phyloP scores from a whole-genome alignment of 352 stramenopile genomes.

The Stramenopiles sp. region DNA sequence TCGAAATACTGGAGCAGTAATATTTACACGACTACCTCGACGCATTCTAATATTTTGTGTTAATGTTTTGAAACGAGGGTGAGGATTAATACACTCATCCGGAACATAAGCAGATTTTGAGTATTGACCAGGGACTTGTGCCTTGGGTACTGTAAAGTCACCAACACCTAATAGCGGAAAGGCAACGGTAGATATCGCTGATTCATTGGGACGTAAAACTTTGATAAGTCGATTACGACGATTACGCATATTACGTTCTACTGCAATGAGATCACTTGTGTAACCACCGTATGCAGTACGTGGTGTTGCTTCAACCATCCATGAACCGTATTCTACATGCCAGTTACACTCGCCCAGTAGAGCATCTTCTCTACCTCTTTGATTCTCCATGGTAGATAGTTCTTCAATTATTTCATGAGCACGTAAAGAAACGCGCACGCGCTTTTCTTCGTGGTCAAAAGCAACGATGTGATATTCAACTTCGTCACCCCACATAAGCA shows the following conservation, averaged over 20 bases:
- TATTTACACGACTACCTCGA: constrained; percentile 42
- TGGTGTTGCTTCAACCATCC: constrained; percentile 96
- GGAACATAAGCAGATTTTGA: constrained; percentile 79
- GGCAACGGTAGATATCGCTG: constrained; percentile 42
- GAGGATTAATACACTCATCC: constrained; percentile 88
- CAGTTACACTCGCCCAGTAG: constrained; percentile 60
- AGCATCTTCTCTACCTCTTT: constrained; percentile 27
- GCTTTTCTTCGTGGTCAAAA: constrained; percentile 15
- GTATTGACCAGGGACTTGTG: constrained; percentile 24
- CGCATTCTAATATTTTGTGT: constrained; percentile 90
- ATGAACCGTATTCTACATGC: constrained; percentile 93
- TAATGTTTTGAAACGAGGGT: constrained; percentile 85
- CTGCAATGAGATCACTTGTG: constrained; percentile 57
- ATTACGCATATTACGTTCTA: constrained; percentile 89
- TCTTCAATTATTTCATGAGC: constrained; percentile 3
- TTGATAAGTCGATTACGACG: constrained; percentile 63
- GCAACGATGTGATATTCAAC: constrained; percentile 23
- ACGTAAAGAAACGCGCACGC: background rate
- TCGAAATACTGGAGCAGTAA: constrained; percentile 37
- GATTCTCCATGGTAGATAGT: constrained; percentile 6
- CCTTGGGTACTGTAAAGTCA: constrained; percentile 23
- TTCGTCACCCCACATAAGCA: constrained; percentile 83
- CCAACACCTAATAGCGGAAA: constrained; percentile 81
- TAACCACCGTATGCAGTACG: constrained; percentile 64
- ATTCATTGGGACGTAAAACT: constrained; percentile 55